Conservation (phyloP, 106 monocot genomes). For the Phalaenopsis aphrodite region DNA sequence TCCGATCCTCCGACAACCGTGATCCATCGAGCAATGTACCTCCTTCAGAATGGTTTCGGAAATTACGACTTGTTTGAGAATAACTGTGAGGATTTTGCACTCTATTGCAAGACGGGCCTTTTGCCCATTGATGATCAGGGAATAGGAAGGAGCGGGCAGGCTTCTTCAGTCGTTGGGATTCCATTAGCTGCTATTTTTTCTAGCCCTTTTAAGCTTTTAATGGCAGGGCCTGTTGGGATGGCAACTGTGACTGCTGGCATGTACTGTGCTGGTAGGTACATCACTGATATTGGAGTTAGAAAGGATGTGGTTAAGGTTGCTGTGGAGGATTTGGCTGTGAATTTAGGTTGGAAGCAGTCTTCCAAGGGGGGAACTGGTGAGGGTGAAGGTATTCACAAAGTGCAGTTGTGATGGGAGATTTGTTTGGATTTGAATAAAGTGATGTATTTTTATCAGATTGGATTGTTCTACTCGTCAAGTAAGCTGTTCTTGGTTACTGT, state of each 20-base stretch:
- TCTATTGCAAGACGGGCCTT: constrained; percentile 93
- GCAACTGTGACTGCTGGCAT: constrained; percentile 80
- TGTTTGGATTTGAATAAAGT: neutral
- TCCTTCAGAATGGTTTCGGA: constrained; percentile 82
- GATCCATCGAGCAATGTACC: constrained; percentile 71
- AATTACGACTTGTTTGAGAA: constrained; percentile 79
- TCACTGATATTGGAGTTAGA: constrained; percentile 87
- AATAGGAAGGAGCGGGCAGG: constrained; percentile 78
- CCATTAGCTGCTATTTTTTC: constrained; percentile 72
- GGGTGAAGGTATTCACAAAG: neutral
- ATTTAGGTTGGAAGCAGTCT: constrained; percentile 22
- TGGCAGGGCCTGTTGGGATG: constrained; percentile 80
- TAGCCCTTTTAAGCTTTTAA: constrained; percentile 66
- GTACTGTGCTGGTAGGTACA: constrained; percentile 86
- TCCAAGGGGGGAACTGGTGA: neutral
- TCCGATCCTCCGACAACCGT: constrained; percentile 51
- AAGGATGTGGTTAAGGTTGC: constrained; percentile 80
- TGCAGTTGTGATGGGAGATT: neutral
- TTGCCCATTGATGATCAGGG: constrained; percentile 55
- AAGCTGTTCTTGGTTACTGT: neutral
- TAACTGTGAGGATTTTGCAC: constrained; percentile 93
- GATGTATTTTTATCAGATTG: neutral
- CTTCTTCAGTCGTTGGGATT: constrained; percentile 61
- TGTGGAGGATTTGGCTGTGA: constrained; percentile 61
- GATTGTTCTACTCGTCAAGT: neutral